Percentiles rank a stretch among this genome's conserved stretches.
These are phyloP conservation scores for Jimgerdemannia lactiflua DNA, from an alignment of 192 early-diverging fungal genomes.

Conservation along the genomic window DNA sequence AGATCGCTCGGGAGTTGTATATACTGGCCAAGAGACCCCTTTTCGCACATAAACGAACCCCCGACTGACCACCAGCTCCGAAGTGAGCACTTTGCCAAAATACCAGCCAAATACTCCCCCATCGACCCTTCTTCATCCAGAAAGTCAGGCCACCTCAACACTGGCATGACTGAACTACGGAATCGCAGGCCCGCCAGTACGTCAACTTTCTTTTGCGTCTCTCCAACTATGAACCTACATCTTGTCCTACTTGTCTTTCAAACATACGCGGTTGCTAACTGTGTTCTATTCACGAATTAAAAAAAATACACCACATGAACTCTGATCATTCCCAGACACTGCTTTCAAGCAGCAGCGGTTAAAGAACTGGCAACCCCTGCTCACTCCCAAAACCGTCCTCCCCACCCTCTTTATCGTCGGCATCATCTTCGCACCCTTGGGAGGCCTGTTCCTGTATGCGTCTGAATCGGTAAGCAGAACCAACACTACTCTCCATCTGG, in stretches of 20 bases:
- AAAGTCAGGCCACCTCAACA: neutral
- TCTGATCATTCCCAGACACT: constrained; percentile 58
- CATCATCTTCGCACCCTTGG: constrained; percentile 93
- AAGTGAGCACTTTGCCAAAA: neutral
- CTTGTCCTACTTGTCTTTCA: too few relatives aligned
- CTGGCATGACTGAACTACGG: neutral
- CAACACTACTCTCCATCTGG: neutral
- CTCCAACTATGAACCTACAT: neutral
- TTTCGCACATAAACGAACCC: too few relatives aligned
- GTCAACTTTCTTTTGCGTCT: neutral
- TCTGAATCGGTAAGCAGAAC: constrained; percentile 63
- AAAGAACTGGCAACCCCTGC: constrained; percentile 98
- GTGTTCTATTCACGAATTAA: too few relatives aligned
- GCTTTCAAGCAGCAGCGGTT: constrained; percentile 99
- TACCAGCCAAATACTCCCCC: neutral
- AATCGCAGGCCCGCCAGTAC: neutral
- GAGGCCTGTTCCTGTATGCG: constrained; percentile 86
- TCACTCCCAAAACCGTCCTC: constrained; percentile 97
- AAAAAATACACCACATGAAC: too few relatives aligned
- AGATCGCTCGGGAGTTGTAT: too few relatives aligned
- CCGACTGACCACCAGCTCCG: neutral
- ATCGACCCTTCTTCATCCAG: neutral
- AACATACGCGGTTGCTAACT: too few relatives aligned
- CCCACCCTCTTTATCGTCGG: constrained; percentile 95
- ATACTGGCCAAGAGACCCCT: too few relatives aligned